phyloP scores from a whole-genome alignment of 2,329 filamentous ascomycete genomes.

The Diaporthe humulicola region DNA sequence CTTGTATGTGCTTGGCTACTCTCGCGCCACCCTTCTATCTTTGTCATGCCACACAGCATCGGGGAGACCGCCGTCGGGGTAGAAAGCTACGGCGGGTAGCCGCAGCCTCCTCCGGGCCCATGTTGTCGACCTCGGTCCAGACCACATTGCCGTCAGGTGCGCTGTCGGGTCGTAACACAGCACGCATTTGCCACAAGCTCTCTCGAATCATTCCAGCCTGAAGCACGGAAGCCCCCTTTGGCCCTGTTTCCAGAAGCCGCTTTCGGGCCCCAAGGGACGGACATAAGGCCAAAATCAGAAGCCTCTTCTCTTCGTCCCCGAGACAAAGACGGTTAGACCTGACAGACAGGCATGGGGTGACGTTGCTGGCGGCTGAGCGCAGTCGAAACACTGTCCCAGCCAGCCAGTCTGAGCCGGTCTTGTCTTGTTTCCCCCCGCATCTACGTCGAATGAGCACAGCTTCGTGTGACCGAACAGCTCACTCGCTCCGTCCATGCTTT shows the following conservation, averaged over 20 bases:
- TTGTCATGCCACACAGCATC: background rate
- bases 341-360: slow-evolving; percentile 7
- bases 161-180: background rate
- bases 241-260: background rate
- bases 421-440: background rate
- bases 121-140: background rate
- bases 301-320: background rate
- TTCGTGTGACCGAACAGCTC: slow-evolving; percentile 8
- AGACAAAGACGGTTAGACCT: slow-evolving; percentile 12
- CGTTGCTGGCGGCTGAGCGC: slow-evolving; percentile 17
- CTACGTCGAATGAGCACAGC: background rate
- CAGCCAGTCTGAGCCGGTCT: slow-evolving; percentile 8
- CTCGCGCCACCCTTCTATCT: background rate
- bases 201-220: background rate
- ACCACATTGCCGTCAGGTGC: background rate
- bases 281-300: background rate
- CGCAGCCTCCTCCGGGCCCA: background rate
- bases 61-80: background rate
- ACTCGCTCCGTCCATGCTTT: background rate
- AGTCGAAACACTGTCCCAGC: slow-evolving; percentile 16
- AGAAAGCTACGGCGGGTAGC: background rate
- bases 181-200: background rate
- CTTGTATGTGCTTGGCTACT: background rate
- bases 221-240: background rate
- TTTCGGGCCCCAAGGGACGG: background rate